A percentile compares a stretch with the other conserved stretches of the same genome.
Conservation (phyloP, 495 filamentous ascomycete genomes). For the Neurospora sp. region DNA sequence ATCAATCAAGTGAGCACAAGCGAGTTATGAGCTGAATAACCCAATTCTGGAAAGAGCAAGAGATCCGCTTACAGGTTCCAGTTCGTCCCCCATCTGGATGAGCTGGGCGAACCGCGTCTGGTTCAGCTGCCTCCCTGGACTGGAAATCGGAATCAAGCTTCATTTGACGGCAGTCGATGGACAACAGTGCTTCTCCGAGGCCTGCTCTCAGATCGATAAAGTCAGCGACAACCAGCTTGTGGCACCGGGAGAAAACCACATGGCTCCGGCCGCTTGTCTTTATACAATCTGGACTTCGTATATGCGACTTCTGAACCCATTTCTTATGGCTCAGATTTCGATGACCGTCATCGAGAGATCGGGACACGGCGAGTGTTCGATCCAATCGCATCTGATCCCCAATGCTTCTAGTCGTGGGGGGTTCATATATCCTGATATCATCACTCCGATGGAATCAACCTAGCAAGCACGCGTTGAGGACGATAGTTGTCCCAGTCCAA, state of each 20-base stretch:
- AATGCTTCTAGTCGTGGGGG: not conserved
- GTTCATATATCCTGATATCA: not conserved
- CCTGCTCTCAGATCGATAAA: not conserved
- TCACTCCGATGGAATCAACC: not conserved
- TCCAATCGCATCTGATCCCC: not conserved
- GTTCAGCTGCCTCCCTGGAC: not conserved
- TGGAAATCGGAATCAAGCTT: not conserved
- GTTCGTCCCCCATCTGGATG: not conserved
- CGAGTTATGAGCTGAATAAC: not conserved
- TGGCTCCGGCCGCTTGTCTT: not conserved
- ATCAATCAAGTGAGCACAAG: not conserved
- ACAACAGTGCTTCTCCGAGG: not conserved
- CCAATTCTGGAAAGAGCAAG: not conserved
- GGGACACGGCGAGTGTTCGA: not conserved
- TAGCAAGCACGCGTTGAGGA: too few species aligned
- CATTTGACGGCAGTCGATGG: not conserved
- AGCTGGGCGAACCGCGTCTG: not conserved
- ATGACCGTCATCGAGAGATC: not conserved
- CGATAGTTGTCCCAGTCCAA: not conserved
- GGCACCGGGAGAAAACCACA: not conserved
- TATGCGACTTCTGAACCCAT: not conserved
- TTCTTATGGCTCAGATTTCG: not conserved
- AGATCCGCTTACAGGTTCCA: not conserved
- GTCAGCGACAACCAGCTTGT: not conserved
- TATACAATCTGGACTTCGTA: not conserved